Evolutionary conservation across 306 rosid genomes (phyloP), one percentile per base, ranked within the genome.

Genomic region (Cercis canadensis): DNA sequence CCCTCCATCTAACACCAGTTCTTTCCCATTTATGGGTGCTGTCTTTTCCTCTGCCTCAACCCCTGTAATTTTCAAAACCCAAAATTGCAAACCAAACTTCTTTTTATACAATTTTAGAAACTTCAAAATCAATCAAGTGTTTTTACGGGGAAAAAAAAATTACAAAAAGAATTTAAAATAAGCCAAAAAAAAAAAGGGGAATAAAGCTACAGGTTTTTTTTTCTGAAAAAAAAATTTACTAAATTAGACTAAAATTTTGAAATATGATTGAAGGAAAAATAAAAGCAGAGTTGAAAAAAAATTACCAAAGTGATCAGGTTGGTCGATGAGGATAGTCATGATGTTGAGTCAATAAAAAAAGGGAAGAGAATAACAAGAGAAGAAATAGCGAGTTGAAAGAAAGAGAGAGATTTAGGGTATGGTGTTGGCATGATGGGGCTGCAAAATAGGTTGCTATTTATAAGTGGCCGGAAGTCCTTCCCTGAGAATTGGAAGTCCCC

Each of bases 381-480:
- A 15, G 40, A 59, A 65, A 33, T 67, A 39, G 13, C 12, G 2
- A 8, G 62, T 10, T 0, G 9, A 10, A 29, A 12, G 11, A 47
- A 29, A 5, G 13, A 3, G 51, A 36, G 10, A 44, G 32, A 33
- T 7, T 33, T 47, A 78, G 33, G 40, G 19, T 24, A 1, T 24
- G 36, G 45, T 21, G 47, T 11, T 53, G 52, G 61, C 84, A 76
- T 66, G 65, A 62, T 56, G 49, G 57, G 58, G 11, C 6, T 34
- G 16, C 19, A 24, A 33, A 57, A 70, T 29, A 3, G 40, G 18
- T 34, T 33, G 80, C 61, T 81, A 87, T 92, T 87, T 92, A 92
- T 92, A 92, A 37, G 41, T 64, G 76, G 87, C 96, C 90, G 90
- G 90, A 87, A 84, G 96, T 78, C 94, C 97, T 92, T 89, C 81